Conservation (phyloP, 2,329 filamentous ascomycete species). For the Xylaria sp. region DNA sequence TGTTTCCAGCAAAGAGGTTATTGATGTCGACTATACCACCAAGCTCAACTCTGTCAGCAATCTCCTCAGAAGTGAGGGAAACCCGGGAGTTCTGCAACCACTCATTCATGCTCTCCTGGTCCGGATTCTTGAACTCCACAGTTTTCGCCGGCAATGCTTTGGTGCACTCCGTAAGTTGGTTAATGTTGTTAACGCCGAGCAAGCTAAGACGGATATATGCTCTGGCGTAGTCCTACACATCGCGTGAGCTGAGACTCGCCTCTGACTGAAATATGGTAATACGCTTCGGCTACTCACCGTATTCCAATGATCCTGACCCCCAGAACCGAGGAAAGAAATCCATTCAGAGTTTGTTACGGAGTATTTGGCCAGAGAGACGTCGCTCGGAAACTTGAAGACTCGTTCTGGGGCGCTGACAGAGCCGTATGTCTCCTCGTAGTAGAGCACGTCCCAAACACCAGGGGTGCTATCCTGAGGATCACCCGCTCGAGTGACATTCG, state of each 20-base stretch:
- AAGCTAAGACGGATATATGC: conserved; percentile 65
- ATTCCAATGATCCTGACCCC: conserved; percentile 55
- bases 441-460: conserved; percentile 63
- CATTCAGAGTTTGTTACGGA: conserved; percentile 52
- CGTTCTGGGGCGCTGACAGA: conserved; percentile 47
- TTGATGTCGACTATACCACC: conserved; percentile 33
- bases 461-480: conserved; percentile 63
- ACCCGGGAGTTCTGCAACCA: conserved; percentile 38
- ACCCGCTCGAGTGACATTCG: conserved; percentile 53
- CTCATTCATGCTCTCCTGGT: conserved; percentile 38
- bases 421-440: conserved; percentile 56
- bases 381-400: conserved; percentile 56
- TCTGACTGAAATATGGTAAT: neutral
- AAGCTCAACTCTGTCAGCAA: conserved; percentile 38
- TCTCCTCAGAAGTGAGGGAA: conserved; percentile 34
- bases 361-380: conserved; percentile 53
- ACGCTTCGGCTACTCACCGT: conserved; percentile 47
- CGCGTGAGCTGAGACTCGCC: neutral
- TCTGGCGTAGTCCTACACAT: conserved; percentile 58
- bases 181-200: conserved; percentile 67
- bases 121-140: conserved; percentile 40
- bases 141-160: conserved; percentile 57
- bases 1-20: conserved; percentile 14
- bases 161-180: conserved; percentile 64
- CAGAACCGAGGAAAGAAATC: conserved; percentile 50